Evolutionary conservation across 495 filamentous ascomycete genomes (phyloP).

Genomic region (Penicillium fimorum): DNA sequence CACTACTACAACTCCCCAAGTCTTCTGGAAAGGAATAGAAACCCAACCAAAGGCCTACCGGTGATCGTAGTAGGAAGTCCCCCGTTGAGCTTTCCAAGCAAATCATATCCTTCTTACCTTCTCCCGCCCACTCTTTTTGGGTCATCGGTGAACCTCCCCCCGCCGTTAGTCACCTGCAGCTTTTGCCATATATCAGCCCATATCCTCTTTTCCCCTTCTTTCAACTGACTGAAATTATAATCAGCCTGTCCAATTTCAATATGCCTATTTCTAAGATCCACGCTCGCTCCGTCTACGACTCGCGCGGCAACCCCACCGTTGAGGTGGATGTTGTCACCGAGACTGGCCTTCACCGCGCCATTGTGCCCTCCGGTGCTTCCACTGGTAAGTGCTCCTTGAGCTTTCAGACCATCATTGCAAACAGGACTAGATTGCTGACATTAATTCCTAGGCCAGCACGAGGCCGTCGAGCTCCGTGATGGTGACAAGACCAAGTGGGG

Average conservation of each 20-base stretch:
- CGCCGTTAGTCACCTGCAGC: constrained; percentile 39
- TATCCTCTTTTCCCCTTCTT: constrained; percentile 22
- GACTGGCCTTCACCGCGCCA: constrained; percentile 95
- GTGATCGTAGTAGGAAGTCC: constrained; percentile 24
- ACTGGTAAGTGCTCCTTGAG: constrained; percentile 63
- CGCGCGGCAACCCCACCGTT: constrained; percentile 95
- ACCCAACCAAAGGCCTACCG: constrained; percentile 16
- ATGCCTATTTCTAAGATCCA: constrained; percentile 99
- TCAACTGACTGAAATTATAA: constrained; percentile 26
- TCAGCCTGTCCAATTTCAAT: constrained; percentile 41
- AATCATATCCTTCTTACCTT: constrained; percentile 24
- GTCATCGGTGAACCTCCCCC: constrained; percentile 48
- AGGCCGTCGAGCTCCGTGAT: constrained; percentile 98
- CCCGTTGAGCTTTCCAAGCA: constrained; percentile 21
- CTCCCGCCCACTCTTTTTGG: constrained; percentile 42
- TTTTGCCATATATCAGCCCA: constrained; percentile 29
- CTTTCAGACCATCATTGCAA: not conserved
- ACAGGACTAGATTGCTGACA: not conserved
- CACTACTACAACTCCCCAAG: not conserved
- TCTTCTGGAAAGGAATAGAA: constrained; percentile 15
- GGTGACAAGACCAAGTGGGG: constrained; percentile 96
- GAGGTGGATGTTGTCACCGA: constrained; percentile 96
- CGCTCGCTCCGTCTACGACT: constrained; percentile 99
- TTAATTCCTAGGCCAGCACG: constrained; percentile 73
- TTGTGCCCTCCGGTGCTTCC: constrained; percentile 97